Evolutionary conservation across 257 asterid species (phyloP), one percentile per base, ranked within the genome.

Genomic region (Cordia subcordata): DNA sequence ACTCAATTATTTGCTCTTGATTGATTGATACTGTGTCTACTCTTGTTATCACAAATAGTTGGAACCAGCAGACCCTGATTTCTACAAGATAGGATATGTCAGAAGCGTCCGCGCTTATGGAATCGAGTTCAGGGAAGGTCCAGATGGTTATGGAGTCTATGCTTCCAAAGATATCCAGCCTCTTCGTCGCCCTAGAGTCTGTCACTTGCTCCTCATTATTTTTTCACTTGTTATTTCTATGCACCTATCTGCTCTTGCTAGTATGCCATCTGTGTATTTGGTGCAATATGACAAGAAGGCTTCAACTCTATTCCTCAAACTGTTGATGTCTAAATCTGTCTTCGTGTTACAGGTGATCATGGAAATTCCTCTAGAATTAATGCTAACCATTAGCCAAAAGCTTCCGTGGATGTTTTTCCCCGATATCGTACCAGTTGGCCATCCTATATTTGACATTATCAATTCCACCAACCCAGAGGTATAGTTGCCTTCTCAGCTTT

Each of bases 361-460:
- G 99, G 99, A 88, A 79, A 86, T 92, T 67, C 99, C 99, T 13
- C 61, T 92, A 64, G 99, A 92, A 77, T 72, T 92, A 80, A 92
- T 92, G 99, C 75, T 92, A 73, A 86, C 99, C 17, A 85, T 92
- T 50, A 92, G 96, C 72, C 82, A 86, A 70, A 88, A 82, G 82
- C 85, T 81, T 61, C 99, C 99, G 8, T 92, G 99, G 97, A 92
- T 92, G 97, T 92, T 92, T 76, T 92, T 88, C 68, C 99, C 99
- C 1, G 96, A 92, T 76, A 86, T 79, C 68, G 74, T 92, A 71
- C 99, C 99, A 17, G 39, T 88, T 8, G 99, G 97, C 55, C 97
- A 92, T 79, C 99, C 99, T 68, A 84, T 92, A 69, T 92, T 88
- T 62, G 95, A 88, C 81, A 84, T 92, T 62, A 88, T 88, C 64